Conservation (phyloP, 2,329 filamentous ascomycete species). For the Clonostachys sp. region DNA sequence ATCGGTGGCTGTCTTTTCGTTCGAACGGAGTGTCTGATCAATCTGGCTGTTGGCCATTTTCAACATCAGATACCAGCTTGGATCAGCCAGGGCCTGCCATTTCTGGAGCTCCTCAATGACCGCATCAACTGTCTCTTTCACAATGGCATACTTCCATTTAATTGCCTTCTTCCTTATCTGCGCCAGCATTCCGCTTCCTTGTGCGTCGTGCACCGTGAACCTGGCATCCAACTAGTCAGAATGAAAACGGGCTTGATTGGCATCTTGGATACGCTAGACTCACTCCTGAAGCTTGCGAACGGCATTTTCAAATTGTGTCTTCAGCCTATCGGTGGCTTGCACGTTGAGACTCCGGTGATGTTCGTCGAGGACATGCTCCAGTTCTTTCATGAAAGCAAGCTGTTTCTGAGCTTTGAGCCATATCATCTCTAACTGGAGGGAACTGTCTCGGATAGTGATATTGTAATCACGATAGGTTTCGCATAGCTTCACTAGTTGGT, state of each 20-base stretch:
- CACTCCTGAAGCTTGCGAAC: background rate
- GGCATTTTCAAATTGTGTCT: background rate
- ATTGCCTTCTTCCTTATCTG: too few species aligned
- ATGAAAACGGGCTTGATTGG: background rate
- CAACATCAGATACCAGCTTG: slow-evolving; percentile 1
- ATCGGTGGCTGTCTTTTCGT: too few species aligned
- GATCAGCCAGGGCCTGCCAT: background rate
- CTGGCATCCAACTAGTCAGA: background rate
- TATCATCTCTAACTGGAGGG: background rate
- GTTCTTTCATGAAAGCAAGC: background rate
- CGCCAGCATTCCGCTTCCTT: too few species aligned
- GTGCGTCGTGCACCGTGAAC: too few species aligned
- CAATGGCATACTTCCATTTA: too few species aligned
- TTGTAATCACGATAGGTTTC: background rate
- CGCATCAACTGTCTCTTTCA: slow-evolving; percentile 1
- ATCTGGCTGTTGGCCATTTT: too few species aligned
- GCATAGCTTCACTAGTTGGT: background rate
- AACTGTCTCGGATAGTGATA: background rate
- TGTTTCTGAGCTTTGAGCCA: slow-evolving; percentile 1
- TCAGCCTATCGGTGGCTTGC: background rate
- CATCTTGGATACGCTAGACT: background rate
- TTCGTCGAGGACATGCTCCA: background rate
- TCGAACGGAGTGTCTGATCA: too few species aligned
- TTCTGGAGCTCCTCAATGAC: slow-evolving; percentile 1
- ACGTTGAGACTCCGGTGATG: background rate